Evolutionary conservation across 2,329 filamentous ascomycete species (phyloP), one percentile per base, ranked within the genome.

Genomic region (Colletotrichum costaricense): DNA sequence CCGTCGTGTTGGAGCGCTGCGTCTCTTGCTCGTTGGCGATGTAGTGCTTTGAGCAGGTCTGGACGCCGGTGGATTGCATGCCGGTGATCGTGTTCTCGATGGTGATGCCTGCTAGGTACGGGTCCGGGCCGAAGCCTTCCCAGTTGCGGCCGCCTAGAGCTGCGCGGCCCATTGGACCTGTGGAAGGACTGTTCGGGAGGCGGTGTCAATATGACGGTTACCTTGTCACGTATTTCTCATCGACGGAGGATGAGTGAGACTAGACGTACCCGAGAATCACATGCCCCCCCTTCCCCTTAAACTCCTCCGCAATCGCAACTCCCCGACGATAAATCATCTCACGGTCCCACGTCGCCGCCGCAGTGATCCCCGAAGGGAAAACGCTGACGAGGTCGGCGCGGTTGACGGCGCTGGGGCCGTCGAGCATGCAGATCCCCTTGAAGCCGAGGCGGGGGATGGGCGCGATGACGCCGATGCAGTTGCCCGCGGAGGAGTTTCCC

Each of bases 341-440:
- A 60, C 90, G 89, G 78, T 93, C 91, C 89, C 92, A 95, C 2
- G 93, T 93, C 0, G 93, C 92, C 6, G 92, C 93, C 11, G 92
- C 88, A 65, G 92, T 94, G 72, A 94, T 85, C 56, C 93, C 93
- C 1, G 93, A 90, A 0, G 93, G 89, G 80, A 95, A 95, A 0
- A 90, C 92, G 62, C 52, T 66, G 52, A 57, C 63, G 1, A 56
- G 22, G 28, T 66, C 63, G 4, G 35, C 63, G 42, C 42, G 42
- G 19, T 49, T 49, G 19, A 49, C 42, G 19, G 42, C 42, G 42
- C 42, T 49, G 19, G 42, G 42, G 1, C 42, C 42, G 42, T 49
- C 42, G 42, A 49, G 42, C 42, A 49, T 49, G 42, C 42, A 49
- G 19, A 49, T 49, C 1, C 42, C 42, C 19, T 49, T 49, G 42